These are phyloP conservation scores for Terana coerulea DNA, from an alignment of 768 basidiomycete species.

Conservation along the genomic window DNA sequence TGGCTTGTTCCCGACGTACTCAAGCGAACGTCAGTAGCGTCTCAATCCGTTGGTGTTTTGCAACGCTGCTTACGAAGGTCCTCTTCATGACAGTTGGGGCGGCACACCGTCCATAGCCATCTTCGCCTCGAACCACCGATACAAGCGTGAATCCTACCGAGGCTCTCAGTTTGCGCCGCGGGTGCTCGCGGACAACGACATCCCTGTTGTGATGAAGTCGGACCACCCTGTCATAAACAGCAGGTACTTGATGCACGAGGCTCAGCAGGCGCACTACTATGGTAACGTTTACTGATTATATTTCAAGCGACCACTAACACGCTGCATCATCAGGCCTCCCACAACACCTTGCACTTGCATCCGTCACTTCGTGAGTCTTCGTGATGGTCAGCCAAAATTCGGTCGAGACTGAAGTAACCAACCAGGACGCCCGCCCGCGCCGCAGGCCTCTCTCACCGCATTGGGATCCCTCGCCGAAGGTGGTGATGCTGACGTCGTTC, in stretches of 20 bases:
- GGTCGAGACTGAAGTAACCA: too few species aligned
- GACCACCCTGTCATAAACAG: conserved; percentile 66
- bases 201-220: conserved; percentile 78
- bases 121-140: conserved; percentile 57
- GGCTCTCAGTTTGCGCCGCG: conserved; percentile 78
- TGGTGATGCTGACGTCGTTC: conserved; percentile 38
- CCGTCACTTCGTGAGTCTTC: conserved; percentile 52
- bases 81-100: conserved; percentile 41
- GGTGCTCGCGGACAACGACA: conserved; percentile 62
- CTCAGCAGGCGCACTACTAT: conserved; percentile 80
- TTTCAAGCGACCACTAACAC: not conserved
- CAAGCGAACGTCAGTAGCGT: conserved; percentile 53
- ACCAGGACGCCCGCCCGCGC: conserved; percentile 54
- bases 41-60: not conserved
- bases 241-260: conserved; percentile 77
- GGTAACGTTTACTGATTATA: conserved; percentile 31
- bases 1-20: conserved; percentile 79
- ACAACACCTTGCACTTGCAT: conserved; percentile 61
- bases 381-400: too few species aligned
- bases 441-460: conserved; percentile 75
- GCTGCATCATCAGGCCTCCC: conserved; percentile 37
- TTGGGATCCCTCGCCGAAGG: conserved; percentile 56
- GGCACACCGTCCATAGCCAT: conserved; percentile 71
- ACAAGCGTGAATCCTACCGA: conserved; percentile 81
- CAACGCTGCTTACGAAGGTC: not conserved